Evolutionary conservation across 345 rosid genomes (phyloP), one percentile per base, ranked within the genome.

Genomic region (Corchorus olitorius): DNA sequence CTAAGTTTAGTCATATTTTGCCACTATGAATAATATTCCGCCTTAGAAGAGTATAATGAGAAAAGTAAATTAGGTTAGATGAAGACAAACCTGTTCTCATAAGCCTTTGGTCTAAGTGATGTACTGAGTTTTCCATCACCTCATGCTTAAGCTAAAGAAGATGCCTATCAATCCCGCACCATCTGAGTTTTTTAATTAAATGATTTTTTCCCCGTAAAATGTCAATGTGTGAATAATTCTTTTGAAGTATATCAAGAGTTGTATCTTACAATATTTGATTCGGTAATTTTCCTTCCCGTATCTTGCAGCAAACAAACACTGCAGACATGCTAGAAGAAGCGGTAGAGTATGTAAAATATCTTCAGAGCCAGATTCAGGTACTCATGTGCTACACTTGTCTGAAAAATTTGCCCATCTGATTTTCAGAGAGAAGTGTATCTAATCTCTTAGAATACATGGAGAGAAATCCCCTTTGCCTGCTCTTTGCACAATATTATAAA

Each of bases 241-340:
- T 33, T 45, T 34, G 19, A 62, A 49, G 19, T 35, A 37, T 17
- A 62, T 34, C 3, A 14, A 16, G 9, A 49, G 14, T 20, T 37
- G 34, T 52, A 15, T 75, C 37, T 13, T 75, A 35, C 52, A 39
- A 56, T 27, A 16, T 17, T 61, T 27, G 12, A 66, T 48, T 12
- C 62, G 49, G 65, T 13, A 50, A 20, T 63, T 12, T 59, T 10
- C 63, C 54, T 75, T 53, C n/a, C 56, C 16, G 39, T 56, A 64
- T 8, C 67, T 72, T 77, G 83, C 91, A 93, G 98, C 98, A 93
- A 90, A 89, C 97, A 54, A 93, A 93, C 84, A 91, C 98, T 13
- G 93, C 98, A 5, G 98, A 93, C 74, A 93, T 93, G 98, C 76
- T 93, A 77, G 97, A 91, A 50, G 94, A 91, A 81, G 98, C 98